Evolutionary conservation across 768 basidiomycete genomes (phyloP).

Genomic region (Heimioporus sp.): DNA sequence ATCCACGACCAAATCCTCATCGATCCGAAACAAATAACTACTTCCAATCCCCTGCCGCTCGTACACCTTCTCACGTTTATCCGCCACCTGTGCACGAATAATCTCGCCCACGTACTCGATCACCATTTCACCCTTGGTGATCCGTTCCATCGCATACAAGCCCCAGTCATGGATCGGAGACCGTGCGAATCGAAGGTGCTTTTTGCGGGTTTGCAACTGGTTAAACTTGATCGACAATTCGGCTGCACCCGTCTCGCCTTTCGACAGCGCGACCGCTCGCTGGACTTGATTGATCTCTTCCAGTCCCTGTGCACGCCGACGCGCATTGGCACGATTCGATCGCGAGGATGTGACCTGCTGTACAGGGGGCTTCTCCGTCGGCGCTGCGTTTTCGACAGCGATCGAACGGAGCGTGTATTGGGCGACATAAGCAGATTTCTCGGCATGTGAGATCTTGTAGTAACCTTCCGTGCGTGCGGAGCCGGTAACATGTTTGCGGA

Average conservation of each 20-base stretch:
- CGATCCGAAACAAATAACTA: constrained; percentile 96
- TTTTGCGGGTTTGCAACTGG: constrained; percentile 96
- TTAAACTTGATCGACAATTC: constrained; percentile 94
- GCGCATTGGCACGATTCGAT: constrained; percentile 89
- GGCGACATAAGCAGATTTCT: constrained; percentile 90
- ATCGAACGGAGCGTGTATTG: constrained; percentile 73
- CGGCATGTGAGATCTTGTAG: constrained; percentile 90
- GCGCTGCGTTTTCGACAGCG: constrained; percentile 41
- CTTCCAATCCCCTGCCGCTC: constrained; percentile 97
- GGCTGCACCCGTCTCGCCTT: constrained; percentile 67
- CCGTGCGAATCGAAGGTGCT: constrained; percentile 91
- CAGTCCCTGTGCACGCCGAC: constrained; percentile 86
- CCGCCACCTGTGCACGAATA: constrained; percentile 92
- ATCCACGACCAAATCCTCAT: constrained; percentile 97
- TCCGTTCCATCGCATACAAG: constrained; percentile 95
- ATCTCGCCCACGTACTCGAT: constrained; percentile 99
- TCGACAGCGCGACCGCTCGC: constrained; percentile 70
- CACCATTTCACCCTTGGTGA: constrained; percentile 94
- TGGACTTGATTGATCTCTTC: constrained; percentile 95
- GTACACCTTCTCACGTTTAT: constrained; percentile 95
- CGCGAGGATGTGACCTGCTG: constrained; percentile 72
- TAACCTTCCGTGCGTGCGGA: constrained; percentile 93
- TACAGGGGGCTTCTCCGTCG: constrained; percentile 41
- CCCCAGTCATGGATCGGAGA: constrained; percentile 99
- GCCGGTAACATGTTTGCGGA: constrained; percentile 78